phyloP scores from a whole-genome alignment of 108 stramenopile genomes.

The Epipyxis sp. region DNA sequence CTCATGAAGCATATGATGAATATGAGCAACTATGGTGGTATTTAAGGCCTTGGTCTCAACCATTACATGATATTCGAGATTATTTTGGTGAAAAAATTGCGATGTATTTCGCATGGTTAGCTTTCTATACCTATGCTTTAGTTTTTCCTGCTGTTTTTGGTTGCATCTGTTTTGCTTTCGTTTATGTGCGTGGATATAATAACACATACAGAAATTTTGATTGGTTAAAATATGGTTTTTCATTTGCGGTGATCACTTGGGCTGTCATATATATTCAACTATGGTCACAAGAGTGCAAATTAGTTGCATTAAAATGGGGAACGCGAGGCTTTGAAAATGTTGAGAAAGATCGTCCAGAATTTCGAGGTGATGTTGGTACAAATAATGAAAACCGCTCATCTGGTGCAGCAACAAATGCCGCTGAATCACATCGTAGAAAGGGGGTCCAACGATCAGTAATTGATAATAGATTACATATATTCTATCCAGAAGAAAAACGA shows the following conservation, averaged over 20 bases:
- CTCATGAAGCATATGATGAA: background rate
- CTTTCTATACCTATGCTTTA: background rate
- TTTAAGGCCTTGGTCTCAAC: background rate
- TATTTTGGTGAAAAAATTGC: background rate
- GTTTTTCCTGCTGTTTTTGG: background rate
- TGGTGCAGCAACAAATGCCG: too few relatives aligned
- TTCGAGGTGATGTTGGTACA: background rate
- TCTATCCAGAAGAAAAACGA: background rate
- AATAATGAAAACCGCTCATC: too few relatives aligned
- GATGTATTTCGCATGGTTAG: background rate
- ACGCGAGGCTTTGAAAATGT: conserved; percentile 42
- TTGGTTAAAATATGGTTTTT: background rate
- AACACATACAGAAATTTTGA: background rate
- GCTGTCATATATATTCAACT: background rate
- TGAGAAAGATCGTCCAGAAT: conserved; percentile 27
- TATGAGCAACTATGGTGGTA: background rate
- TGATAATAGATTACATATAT: background rate
- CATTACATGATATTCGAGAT: background rate
- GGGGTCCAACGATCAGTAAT: background rate
- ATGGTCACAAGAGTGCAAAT: background rate
- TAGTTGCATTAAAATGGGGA: conserved; percentile 44
- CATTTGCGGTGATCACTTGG: background rate
- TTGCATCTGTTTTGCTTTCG: background rate
- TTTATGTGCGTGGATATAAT: background rate
- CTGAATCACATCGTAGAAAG: too few relatives aligned